Conservation (phyloP, 176 grass and related monocot genomes). For the Ensete glaucum region DNA sequence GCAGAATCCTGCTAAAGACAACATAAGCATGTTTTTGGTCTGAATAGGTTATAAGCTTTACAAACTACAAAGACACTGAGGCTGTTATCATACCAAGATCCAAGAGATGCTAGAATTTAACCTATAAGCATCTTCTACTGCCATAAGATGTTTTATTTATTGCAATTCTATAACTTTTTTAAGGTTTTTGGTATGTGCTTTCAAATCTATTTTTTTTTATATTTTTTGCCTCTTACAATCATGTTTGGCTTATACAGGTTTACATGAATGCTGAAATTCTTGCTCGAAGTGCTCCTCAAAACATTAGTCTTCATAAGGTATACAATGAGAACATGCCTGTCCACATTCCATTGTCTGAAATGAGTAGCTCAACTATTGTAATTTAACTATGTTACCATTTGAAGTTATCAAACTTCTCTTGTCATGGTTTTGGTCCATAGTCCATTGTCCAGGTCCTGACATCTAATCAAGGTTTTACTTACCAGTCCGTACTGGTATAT, state of each 20-base stretch:
- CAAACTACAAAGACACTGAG: too few species aligned
- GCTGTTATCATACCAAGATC: too few species aligned
- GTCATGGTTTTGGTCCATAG: too few species aligned
- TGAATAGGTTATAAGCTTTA: too few species aligned
- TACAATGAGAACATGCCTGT: not conserved
- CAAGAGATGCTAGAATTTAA: too few species aligned
- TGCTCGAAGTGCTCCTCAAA: conserved; percentile 28
- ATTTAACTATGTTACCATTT: not conserved
- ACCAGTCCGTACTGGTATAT: too few species aligned
- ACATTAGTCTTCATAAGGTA: conserved; percentile 56
- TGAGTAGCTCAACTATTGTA: not conserved
- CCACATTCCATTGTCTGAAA: not conserved
- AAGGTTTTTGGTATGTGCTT: not conserved
- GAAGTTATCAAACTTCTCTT: not conserved
- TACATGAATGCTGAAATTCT: conserved; percentile 63
- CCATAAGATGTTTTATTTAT: not conserved
- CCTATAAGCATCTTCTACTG: too few species aligned
- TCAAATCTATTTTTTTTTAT: conserved; percentile 18
- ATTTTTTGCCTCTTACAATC: conserved; percentile 4
- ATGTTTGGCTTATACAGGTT: conserved; percentile 29
- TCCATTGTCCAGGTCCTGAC: too few species aligned
- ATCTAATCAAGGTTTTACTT: too few species aligned
- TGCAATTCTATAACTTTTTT: not conserved
- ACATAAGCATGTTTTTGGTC: too few species aligned
- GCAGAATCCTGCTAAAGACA: too few species aligned